Evolutionary conservation across 371 early-diverging fungal genomes (phyloP), one percentile per base, ranked within the genome.

Genomic region (Choanephora cucurbitarum): DNA sequence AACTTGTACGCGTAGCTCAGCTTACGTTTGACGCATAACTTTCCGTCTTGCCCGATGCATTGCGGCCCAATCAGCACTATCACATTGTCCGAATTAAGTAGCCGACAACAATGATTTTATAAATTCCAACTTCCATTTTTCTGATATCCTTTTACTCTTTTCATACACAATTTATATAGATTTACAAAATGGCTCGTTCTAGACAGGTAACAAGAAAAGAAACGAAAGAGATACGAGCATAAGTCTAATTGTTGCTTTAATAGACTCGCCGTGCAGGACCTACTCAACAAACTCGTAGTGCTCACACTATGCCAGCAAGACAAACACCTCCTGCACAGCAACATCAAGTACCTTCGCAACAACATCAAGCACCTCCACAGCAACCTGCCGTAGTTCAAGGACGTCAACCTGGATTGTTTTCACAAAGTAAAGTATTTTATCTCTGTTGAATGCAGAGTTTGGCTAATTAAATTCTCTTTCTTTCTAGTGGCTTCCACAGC

Each of bases 401-500:
- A 50, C 75, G 83, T 59, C 81, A 77, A 53, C 86, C 83, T 52
- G 84, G 95, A 49, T 61, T 95, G 46, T 89, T 93, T 72, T 89
- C 85, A 37, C 90, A 92, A 57, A 74, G 75, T 76, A 63, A 66
- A 58, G 53, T n/a, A 45, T 48, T 43, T 53, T 33, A 34, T 24
- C 19, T 32, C 7, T 49, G 33, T 50, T n/a, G 13, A 39, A 18
- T 19, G 32, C n/a, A 48, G 3, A 13, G 24, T 28, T 32, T 14
- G 17, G 10, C 22, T 31, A 15, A 43, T 17, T 22, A 28, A 43
- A 3, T 41, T 51, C 15, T 18, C 15, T 44, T 17, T 37, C 2
- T 44, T 39, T 58, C 15, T 49, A 71, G 72, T 93, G 91, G 95
- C 93, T 14, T 73, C 91, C 22, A 95, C 94, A 15, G 96, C 94